phyloP scores from a whole-genome alignment of 371 early-diverging fungal genomes.

The Circinella minor region DNA sequence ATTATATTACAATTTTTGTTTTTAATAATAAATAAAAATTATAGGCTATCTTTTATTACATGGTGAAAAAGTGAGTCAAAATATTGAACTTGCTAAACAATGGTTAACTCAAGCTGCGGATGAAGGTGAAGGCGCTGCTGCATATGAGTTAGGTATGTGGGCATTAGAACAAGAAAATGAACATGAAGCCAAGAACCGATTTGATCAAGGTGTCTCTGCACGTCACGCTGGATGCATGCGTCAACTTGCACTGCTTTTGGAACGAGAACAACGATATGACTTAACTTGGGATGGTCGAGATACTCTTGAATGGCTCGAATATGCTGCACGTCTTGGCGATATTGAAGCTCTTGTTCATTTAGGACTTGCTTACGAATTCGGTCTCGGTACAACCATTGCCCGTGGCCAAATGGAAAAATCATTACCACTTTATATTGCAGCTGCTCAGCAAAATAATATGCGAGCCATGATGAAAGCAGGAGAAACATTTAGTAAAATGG shows the following conservation, averaged over 20 bases:
- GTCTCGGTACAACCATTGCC: constrained; percentile 16
- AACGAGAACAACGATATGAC: constrained; percentile 17
- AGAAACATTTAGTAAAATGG: constrained; percentile 15
- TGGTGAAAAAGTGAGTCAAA: not conserved
- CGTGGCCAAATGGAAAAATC: constrained; percentile 10
- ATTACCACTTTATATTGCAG: constrained; percentile 17
- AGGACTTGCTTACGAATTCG: constrained; percentile 17
- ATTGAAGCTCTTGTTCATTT: constrained; percentile 25
- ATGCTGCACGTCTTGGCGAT: constrained; percentile 23
- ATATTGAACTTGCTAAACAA: constrained; percentile 11
- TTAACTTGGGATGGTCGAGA: constrained; percentile 18
- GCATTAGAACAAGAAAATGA: constrained; percentile 16
- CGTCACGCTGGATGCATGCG: constrained; percentile 30
- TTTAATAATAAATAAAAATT: too few species aligned
- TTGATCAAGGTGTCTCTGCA: constrained; percentile 22
- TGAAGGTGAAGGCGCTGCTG: constrained; percentile 23
- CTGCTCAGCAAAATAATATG: constrained; percentile 21
- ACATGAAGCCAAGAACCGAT: constrained; percentile 18
- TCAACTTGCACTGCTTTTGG: constrained; percentile 21
- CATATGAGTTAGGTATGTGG: constrained; percentile 24
- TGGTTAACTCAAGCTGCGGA: constrained; percentile 23
- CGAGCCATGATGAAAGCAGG: constrained; percentile 25
- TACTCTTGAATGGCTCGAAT: constrained; percentile 21
- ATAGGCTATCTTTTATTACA: constrained; percentile 20
- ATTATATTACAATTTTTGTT: too few species aligned